Percentiles rank a stretch among this genome's conserved stretches.
These are phyloP conservation scores for Teunomyces atbi DNA, from an alignment of 805 yeast species.

Conservation along the genomic window DNA sequence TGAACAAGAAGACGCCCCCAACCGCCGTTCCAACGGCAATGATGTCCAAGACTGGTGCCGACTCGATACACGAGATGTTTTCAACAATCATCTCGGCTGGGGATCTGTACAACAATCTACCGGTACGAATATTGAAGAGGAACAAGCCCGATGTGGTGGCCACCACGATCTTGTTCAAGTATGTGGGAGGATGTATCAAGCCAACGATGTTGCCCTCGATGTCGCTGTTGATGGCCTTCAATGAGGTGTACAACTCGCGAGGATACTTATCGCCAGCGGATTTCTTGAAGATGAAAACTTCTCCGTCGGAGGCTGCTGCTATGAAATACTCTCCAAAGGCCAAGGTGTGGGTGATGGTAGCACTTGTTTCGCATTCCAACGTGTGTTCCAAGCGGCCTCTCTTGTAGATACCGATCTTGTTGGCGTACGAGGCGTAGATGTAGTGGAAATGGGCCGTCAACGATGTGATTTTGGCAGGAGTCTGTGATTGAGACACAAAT, in stretches of 20 bases:
- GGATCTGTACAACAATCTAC: slow-evolving; percentile 62
- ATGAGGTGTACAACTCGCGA: slow-evolving; percentile 65
- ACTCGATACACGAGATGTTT: slow-evolving; percentile 62
- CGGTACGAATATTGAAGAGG: slow-evolving; percentile 74
- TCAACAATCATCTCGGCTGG: slow-evolving; percentile 46
- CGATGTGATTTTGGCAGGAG: slow-evolving; percentile 65
- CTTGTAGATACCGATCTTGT: slow-evolving; percentile 70
- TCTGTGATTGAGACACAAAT: slow-evolving; percentile 81
- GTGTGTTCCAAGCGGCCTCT: slow-evolving; percentile 68
- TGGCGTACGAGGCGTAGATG: slow-evolving; percentile 74
- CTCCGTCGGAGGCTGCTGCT: slow-evolving; percentile 43
- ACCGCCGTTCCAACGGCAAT: slow-evolving; percentile 71
- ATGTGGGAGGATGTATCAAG: slow-evolving; percentile 82
- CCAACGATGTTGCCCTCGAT: slow-evolving; percentile 71
- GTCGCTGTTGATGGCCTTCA: slow-evolving; percentile 49
- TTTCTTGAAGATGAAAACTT: slow-evolving; percentile 56
- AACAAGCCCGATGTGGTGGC: slow-evolving; percentile 66
- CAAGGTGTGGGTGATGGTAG: slow-evolving; percentile 47
- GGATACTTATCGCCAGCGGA: slow-evolving; percentile 44
- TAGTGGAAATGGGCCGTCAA: slow-evolving; percentile 80
- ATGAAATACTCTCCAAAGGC: slow-evolving; percentile 80
- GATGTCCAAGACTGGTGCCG: slow-evolving; percentile 85
- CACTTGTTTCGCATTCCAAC: slow-evolving; percentile 32
- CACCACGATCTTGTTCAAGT: slow-evolving; percentile 81
- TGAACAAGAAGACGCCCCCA: slow-evolving; percentile 66